Evolutionary conservation across 2,329 filamentous ascomycete species (phyloP), one percentile per base, ranked within the genome.

Genomic region (Clonostachys sp.): DNA sequence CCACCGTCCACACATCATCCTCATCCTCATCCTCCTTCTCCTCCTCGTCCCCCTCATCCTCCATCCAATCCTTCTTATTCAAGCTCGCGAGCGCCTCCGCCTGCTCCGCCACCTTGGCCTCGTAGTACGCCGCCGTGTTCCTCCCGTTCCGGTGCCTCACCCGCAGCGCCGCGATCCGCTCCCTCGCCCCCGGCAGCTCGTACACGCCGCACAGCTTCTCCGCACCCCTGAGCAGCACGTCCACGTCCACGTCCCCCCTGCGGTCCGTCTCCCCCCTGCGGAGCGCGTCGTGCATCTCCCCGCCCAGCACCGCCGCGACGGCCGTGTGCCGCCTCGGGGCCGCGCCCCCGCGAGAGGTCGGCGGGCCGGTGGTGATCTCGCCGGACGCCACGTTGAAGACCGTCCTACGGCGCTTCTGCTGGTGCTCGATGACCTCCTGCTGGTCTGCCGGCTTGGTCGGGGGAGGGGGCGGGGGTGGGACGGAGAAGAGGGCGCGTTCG

Each of bases 151-250:
- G 75, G 64, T 92, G 81, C 57, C 89, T 84, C 46, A 80, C 78
- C 50, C 91, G 78, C 59, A 96, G 75, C 39, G 76, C 74, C 1
- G 82, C 73, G 54, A 97, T 95, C 51, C 84, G 80, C 59, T 95
- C 89, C 14, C 78, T 66, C 5, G 89, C 89, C 5, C 91, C 91
- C 0, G 87, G 80, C 30, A 95, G 78, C 34, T 89, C 86, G 61
- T 96, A 97, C 30, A 96, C 91, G 41, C 80, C 80, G 56, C 91
- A 91, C 33, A 97, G 78, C 73, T 91, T 96, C 73, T 96, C 91
- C 1, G 91, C 92, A 1, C 92, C 91, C 46, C 81, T 77, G 18
- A 99, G 75, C 33, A 99, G 70, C 2, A 95, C 77, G 58, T 95
- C 89, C 4, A 97, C 84, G 64, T 97, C 89, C 3, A 96, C 77